Evolutionary conservation across 2,329 filamentous ascomycete genomes (phyloP).

Genomic region (Colletotrichum graminicola): DNA sequence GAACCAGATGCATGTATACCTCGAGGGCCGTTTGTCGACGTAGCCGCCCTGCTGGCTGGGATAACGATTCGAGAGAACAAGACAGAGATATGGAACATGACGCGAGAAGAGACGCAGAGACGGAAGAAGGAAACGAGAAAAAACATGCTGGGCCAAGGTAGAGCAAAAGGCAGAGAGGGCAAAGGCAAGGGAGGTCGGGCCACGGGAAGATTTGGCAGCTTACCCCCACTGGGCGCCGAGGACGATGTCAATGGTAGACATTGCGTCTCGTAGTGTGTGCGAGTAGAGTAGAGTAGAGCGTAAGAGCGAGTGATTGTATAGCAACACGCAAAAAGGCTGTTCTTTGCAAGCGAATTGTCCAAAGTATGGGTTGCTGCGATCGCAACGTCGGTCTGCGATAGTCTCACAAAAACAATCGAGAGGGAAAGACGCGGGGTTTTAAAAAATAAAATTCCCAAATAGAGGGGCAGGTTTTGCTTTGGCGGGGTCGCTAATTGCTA

Average conservation of each 20-base stretch:
- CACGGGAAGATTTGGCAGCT: constrained; percentile 43
- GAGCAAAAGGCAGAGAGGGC: constrained; percentile 34
- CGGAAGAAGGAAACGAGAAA: constrained; percentile 20
- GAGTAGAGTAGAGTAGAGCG: background rate
- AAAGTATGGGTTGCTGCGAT: constrained; percentile 41
- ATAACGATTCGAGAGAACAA: background rate
- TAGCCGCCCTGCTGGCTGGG: constrained; percentile 17
- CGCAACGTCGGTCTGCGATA: constrained; percentile 43
- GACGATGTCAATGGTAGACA: constrained; percentile 49
- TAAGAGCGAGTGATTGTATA: constrained; percentile 1
- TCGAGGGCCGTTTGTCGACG: background rate
- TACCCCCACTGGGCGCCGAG: constrained; percentile 56
- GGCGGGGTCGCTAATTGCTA: constrained; percentile 28
- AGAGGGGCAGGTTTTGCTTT: constrained; percentile 42
- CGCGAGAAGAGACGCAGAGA: background rate
- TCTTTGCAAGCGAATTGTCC: constrained; percentile 26
- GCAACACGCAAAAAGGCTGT: constrained; percentile 21
- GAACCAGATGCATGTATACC: background rate
- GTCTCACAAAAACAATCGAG: constrained; percentile 39
- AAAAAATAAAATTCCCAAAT: constrained; percentile 40
- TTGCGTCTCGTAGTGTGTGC: constrained; percentile 22
- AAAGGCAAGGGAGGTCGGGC: constrained; percentile 39
- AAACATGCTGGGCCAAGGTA: constrained; percentile 33
- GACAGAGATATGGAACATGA: background rate
- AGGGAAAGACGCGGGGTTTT: constrained; percentile 41